Conservation (phyloP, 2,329 filamentous ascomycete species). For the Cladosporium austrohemisphaericum region DNA sequence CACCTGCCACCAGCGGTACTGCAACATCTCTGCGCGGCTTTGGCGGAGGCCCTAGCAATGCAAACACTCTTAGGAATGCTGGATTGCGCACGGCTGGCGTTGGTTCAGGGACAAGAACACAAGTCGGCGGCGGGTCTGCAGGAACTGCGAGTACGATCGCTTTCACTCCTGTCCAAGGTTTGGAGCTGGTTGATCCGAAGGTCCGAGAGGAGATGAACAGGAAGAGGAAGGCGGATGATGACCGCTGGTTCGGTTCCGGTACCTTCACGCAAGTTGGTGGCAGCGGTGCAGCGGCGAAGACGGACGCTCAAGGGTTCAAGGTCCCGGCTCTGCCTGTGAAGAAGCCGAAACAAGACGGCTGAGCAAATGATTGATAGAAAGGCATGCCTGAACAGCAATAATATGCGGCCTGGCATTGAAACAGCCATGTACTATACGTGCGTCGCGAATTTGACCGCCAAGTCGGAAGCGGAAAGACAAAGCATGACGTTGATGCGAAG, state of each 20-base stretch:
- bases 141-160: slow-evolving; percentile 70
- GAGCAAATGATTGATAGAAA: not conserved
- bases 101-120: slow-evolving; percentile 42
- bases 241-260: slow-evolving; percentile 96
- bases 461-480: too few species aligned
- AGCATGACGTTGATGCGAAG: too few species aligned
- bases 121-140: slow-evolving; percentile 52
- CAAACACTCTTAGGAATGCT: slow-evolving; percentile 69
- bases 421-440: not conserved
- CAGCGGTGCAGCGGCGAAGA: slow-evolving; percentile 41
- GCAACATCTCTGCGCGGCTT: slow-evolving; percentile 78
- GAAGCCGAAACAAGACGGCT: slow-evolving; percentile 44
- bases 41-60: slow-evolving; percentile 60
- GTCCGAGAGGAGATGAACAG: slow-evolving; percentile 79
- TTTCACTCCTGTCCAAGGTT: slow-evolving; percentile 89
- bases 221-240: slow-evolving; percentile 91
- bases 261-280: slow-evolving; percentile 82
- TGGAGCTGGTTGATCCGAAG: slow-evolving; percentile 94
- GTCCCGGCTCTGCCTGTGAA: slow-evolving; percentile 71
- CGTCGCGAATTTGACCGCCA: not conserved
- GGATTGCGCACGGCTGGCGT: slow-evolving; percentile 80
- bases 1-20: slow-evolving; percentile 56
- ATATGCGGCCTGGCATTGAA: not conserved
- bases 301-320: slow-evolving; percentile 68
- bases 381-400: too few species aligned